A percentile compares a stretch with the other conserved stretches of the same genome.
These are phyloP conservation scores for Euphorbia pulcherrima DNA, from an alignment of 345 rosid species.

Conservation along the genomic window DNA sequence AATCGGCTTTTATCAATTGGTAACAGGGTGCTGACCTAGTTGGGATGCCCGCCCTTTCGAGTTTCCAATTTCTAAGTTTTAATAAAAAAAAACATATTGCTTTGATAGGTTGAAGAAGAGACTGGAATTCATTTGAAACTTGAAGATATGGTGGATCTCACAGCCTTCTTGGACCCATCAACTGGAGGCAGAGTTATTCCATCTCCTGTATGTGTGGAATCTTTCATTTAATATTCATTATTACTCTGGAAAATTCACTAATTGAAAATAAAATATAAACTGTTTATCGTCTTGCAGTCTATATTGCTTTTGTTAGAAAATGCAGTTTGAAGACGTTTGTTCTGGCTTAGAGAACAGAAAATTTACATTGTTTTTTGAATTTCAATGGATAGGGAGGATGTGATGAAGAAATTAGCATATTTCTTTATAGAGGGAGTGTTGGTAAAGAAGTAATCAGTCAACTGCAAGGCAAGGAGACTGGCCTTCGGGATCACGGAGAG, in stretches of 20 bases:
- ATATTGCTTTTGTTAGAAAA: neutral
- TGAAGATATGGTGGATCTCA: constrained; percentile 79
- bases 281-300: neutral
- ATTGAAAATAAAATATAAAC: neutral
- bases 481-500: constrained; percentile 70
- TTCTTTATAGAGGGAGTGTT: constrained; percentile 60
- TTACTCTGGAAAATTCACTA: neutral
- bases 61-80: no score
- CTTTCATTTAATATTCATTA: neutral
- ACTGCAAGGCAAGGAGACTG: constrained; percentile 80
- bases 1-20: no score
- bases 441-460: constrained; percentile 49
- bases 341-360: neutral
- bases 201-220: constrained; percentile 53
- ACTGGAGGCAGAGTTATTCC: constrained; percentile 65
- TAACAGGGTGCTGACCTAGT: no score
- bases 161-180: constrained; percentile 71
- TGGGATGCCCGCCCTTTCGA: no score
- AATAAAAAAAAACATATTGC: neutral
- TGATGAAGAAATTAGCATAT: constrained; percentile 81
- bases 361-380: constrained; percentile 9
- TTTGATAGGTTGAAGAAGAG: constrained; percentile 79
- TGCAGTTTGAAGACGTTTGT: neutral
- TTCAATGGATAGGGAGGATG: constrained; percentile 68
- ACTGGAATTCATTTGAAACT: constrained; percentile 62